Evolutionary conservation across 78 protist genomes (phyloP), one percentile per base, ranked within the genome.

Genomic region (Tieghemostelium lacteum): DNA sequence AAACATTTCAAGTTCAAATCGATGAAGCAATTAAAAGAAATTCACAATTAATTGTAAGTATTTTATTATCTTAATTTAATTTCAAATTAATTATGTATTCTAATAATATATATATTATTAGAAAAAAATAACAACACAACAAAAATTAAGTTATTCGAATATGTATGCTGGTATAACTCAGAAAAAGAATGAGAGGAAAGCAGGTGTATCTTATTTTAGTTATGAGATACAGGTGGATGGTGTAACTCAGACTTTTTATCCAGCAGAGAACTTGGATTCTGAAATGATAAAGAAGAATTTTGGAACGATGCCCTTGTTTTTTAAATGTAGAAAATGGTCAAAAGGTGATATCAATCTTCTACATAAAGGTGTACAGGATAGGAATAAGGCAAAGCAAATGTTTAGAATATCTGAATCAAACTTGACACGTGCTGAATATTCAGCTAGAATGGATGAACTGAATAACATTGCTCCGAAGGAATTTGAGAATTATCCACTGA

Each of bases 301-400:
- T 36, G 60, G 31, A 31, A 42, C 31, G 12, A 87, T 87, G 80
- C 86, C 93, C 54, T n/a, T 69, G 39, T 71, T 28, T 37, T 75
- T 85, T 37, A 72, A 73, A 31, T 42, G 73, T 20, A 87, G 45
- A 50, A 70, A 28, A 66, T 87, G 93, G 93, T 73, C 85, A 31
- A 75, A 55, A 22, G 64, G 61, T 40, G 93, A 87, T 2, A 39
- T 36, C 12, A 22, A 28, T 6, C 3, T n/a, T 22, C 20, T 87
- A 6, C 52, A 55, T 19, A 61, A 57, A 16, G 80, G 93, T 45
- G 49, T 87, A 19, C 72, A 72, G 71, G 85, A 87, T 7, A 74
- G 71, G 75, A 87, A 87, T 61, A 2, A 57, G 3, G 75, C 72
- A 67, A 52, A 69, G 62, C 26, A 49, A 60, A 20, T 67, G 3